phyloP scores from a whole-genome alignment of 371 early-diverging fungal genomes.

The Coemansia sp. region DNA sequence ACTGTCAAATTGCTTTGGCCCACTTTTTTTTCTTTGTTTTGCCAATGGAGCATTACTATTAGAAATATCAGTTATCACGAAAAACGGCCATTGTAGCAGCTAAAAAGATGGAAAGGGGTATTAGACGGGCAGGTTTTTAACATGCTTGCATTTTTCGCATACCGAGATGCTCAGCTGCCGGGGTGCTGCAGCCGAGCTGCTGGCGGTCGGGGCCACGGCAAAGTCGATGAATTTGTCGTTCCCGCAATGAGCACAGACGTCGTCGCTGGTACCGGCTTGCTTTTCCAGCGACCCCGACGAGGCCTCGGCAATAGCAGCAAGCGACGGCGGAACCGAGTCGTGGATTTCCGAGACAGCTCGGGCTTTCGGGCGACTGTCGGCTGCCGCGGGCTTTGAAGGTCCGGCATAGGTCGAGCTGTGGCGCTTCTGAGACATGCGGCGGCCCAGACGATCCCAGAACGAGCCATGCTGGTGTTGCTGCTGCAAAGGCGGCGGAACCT shows the following conservation, averaged over 20 bases:
- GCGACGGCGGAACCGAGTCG: not conserved
- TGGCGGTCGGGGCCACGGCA: constrained; percentile 23
- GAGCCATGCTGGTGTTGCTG: constrained; percentile 27
- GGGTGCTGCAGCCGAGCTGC: not conserved
- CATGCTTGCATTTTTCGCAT: constrained; percentile 42
- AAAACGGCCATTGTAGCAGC: too few species aligned
- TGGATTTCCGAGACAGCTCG: constrained; percentile 8
- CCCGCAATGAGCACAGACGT: constrained; percentile 32
- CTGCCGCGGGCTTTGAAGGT: not conserved
- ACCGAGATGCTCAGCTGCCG: constrained; percentile 24
- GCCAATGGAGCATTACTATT: too few species aligned
- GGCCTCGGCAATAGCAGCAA: constrained; percentile 4
- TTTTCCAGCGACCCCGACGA: not conserved
- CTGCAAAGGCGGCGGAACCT: constrained; percentile 5
- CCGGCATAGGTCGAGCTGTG: constrained; percentile 1
- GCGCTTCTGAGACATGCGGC: constrained; percentile 27
- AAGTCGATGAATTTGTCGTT: constrained; percentile 35
- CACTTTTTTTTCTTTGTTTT: too few species aligned
- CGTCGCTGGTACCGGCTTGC: not conserved
- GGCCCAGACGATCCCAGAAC: constrained; percentile 35
- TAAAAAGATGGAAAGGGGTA: not conserved
- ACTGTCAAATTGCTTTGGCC: too few species aligned
- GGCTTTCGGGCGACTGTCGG: not conserved
- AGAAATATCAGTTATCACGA: too few species aligned
- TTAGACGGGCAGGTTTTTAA: constrained; percentile 23